A percentile compares a stretch with the other conserved stretches of the same genome.
phyloP scores from a whole-genome alignment of 352 stramenopile species.

The Pythium plurisporium region DNA sequence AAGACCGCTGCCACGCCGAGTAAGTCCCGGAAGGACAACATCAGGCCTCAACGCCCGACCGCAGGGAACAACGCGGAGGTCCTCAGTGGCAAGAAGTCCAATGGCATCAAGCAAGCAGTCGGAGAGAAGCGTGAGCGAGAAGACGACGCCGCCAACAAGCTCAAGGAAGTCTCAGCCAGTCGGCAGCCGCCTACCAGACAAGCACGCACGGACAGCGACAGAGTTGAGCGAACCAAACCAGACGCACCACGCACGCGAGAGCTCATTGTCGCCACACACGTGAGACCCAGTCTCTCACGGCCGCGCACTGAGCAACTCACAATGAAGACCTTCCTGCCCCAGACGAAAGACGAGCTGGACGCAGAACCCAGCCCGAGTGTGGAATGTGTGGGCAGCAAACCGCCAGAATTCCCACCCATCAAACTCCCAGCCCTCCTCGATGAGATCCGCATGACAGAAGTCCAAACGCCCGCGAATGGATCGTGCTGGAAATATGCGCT shows the following conservation, averaged over 20 bases:
- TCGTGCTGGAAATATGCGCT: slow-evolving; percentile 5
- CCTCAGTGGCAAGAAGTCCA: not conserved
- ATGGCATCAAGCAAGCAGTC: too few relatives aligned
- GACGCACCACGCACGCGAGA: not conserved
- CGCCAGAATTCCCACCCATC: not conserved
- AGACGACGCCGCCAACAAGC: too few relatives aligned
- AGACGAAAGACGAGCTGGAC: not conserved
- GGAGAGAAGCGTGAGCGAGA: too few relatives aligned
- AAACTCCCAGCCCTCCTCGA: not conserved
- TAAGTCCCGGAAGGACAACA: too few relatives aligned
- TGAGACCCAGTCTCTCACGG: not conserved
- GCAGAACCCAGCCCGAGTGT: not conserved
- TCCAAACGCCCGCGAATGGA: not conserved
- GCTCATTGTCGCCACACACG: not conserved
- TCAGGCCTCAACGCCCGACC: too few relatives aligned
- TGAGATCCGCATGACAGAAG: not conserved
- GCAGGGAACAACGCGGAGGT: not conserved
- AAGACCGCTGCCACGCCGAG: too few relatives aligned
- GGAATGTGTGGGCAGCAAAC: not conserved
- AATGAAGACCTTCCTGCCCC: not conserved
- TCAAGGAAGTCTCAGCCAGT: too few relatives aligned
- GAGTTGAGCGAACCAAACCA: not conserved
- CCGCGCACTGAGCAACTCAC: not conserved
- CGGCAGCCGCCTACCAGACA: not conserved
- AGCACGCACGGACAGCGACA: not conserved